Percentiles rank a stretch among this genome's conserved stretches.
Evolutionary conservation across 495 filamentous ascomycete species (phyloP).

Genomic region (Penicillium cosmopolitanum): DNA sequence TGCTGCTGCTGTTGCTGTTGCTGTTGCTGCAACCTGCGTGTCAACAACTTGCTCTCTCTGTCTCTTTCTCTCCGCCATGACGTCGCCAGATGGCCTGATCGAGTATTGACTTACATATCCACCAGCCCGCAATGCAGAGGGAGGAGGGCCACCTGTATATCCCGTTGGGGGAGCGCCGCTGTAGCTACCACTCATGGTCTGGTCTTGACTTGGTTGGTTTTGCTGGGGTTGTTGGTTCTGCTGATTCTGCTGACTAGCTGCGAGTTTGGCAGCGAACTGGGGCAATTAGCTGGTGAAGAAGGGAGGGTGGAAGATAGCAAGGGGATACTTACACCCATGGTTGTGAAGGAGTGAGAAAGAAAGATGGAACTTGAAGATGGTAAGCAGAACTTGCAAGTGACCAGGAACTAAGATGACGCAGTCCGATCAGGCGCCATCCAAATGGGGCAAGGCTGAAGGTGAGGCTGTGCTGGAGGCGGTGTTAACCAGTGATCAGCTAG

Average conservation of each 20-base stretch:
- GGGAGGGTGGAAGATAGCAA: slow-evolving; percentile 7
- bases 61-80: slow-evolving; percentile 20
- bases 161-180: slow-evolving; percentile 45
- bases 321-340: slow-evolving; percentile 42
- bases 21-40: slow-evolving; percentile 10
- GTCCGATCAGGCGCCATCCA: slow-evolving; percentile 14
- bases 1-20: slow-evolving; percentile 24
- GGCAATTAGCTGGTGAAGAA: slow-evolving; percentile 8
- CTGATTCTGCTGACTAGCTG: slow-evolving; percentile 36
- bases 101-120: slow-evolving; percentile 45
- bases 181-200: slow-evolving; percentile 33
- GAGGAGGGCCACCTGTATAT: slow-evolving; percentile 50
- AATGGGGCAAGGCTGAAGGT: slow-evolving; percentile 17
- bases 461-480: background rate
- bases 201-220: slow-evolving; percentile 11
- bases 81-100: slow-evolving; percentile 27
- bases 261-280: slow-evolving; percentile 53
- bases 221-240: slow-evolving; percentile 33
- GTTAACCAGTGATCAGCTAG: too few relatives aligned
- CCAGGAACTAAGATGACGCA: slow-evolving; percentile 2
- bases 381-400: slow-evolving; percentile 4
- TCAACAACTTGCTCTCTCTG: slow-evolving; percentile 8
- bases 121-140: slow-evolving; percentile 40
- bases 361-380: slow-evolving; percentile 6
- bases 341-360: slow-evolving; percentile 6